Evolutionary conservation across 177 flowering plant species (phyloP), one percentile per base, ranked within the genome.

Genomic region (Vitis hybrid): DNA sequence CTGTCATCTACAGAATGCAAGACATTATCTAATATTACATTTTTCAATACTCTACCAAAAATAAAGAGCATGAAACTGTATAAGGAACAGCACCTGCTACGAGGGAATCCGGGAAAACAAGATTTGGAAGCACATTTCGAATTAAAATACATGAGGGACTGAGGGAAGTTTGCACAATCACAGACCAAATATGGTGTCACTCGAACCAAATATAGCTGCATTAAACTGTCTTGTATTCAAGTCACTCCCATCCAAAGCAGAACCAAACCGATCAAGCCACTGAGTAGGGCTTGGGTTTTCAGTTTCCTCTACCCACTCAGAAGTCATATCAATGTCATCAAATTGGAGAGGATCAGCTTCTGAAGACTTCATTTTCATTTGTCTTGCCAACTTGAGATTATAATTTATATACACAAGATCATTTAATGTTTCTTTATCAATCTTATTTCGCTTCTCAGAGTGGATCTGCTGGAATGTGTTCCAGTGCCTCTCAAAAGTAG

Each of bases 281-380:
- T 85, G 96, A 29, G 87, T 77, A 31, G 90, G 91, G 77, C 82
- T 84, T 2, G 87, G 87, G 66, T 67, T 89, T 69, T 94, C 98
- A 55, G 72, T 70, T 83, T 92, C 98, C 74, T 92, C 98, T 51
- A 92, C 97, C 97, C 97, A 94, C 72, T 94, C 97, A 2, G 97
- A 94, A 49, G 94, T 89, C 98, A 94, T 92, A 62, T 94, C 98
- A 52, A 94, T 87, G 78, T 90, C 94, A 51, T 94, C 94, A 73
- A 79, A 78, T 62, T 82, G 87, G 75, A 92, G 80, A 20, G 94
- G 89, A 75, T 94, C 97, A 19, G 81, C 64, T 53, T 90, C 96
- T n/a, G 69, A 39, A 22, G 83, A 71, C 76, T 70, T 85, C 29
- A 73, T 78, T 74, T 78, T 85, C 76, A 68, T 71, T 52, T 83